A percentile compares a stretch with the other conserved stretches of the same genome.
Conservation (phyloP, 208 protist species). For the Acanthamoeba castellanii region DNA sequence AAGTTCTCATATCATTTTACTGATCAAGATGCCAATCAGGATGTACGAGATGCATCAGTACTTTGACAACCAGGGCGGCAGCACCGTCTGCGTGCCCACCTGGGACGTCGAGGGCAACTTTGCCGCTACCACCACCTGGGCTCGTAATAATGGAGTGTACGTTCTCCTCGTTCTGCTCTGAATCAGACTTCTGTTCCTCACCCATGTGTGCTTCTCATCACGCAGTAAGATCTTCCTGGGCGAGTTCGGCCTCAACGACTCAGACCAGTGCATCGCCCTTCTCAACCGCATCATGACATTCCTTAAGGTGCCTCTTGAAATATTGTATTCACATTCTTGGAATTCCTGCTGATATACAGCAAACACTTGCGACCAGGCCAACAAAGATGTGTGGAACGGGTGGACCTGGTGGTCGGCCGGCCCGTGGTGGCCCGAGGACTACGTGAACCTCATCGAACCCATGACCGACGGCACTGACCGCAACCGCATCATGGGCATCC, state of each 20-base stretch:
- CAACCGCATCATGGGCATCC: not conserved
- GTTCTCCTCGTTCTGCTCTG: no score
- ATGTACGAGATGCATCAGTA: slow-evolving; percentile 18
- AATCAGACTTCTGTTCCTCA: no score
- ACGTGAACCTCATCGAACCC: not conserved
- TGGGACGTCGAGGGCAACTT: not conserved
- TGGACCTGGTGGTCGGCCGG: slow-evolving; percentile 16
- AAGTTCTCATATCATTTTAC: no score
- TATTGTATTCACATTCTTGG: no score
- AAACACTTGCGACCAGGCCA: not conserved
- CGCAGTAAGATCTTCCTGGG: slow-evolving; percentile 17
- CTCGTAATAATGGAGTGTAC: not conserved
- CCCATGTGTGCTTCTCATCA: no score
- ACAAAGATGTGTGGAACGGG: not conserved
- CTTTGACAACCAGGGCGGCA: slow-evolving; percentile 31
- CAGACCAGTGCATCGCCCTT: slow-evolving; percentile 19
- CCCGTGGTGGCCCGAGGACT: not conserved
- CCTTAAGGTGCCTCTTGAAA: not conserved
- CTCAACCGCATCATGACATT: not conserved
- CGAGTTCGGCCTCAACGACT: slow-evolving; percentile 45
- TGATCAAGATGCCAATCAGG: not conserved
- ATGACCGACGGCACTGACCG: not conserved
- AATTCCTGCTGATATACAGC: no score
- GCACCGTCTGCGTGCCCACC: not conserved
- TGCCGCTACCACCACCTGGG: not conserved